Evolutionary conservation across 768 basidiomycete genomes (phyloP).

Genomic region (Suillus sp.): DNA sequence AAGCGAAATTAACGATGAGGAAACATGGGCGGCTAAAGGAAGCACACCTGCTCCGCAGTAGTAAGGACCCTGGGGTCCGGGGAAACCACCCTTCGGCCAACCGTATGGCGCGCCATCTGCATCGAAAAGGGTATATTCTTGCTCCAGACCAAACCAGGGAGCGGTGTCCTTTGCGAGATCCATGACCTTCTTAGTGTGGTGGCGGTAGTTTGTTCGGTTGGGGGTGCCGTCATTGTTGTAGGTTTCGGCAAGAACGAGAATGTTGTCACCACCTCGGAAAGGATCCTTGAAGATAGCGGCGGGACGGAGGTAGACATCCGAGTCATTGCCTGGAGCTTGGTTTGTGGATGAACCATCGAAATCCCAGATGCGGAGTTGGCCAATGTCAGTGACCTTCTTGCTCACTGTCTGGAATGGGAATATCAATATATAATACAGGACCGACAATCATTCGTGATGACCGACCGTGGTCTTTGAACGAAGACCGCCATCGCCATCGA

Average conservation of each 20-base stretch:
- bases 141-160: conserved; percentile 99
- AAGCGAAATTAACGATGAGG: conserved; percentile 16
- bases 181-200: conserved; percentile 94
- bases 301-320: conserved; percentile 97
- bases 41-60: conserved; percentile 96
- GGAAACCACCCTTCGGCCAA: conserved; percentile 99
- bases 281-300: conserved; percentile 98
- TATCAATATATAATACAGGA: neutral
- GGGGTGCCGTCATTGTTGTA: conserved; percentile 99
- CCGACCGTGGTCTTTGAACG: conserved; percentile 95
- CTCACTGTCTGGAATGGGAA: conserved; percentile 66
- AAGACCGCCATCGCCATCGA: conserved; percentile 92
- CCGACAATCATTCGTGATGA: conserved; percentile 15
- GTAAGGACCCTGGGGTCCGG: conserved; percentile 98
- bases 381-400: conserved; percentile 85
- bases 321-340: conserved; percentile 94
- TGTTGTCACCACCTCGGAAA: conserved; percentile 98
- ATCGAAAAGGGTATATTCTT: conserved; percentile 98
- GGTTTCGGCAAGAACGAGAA: conserved; percentile 93
- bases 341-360: conserved; percentile 98
- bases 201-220: conserved; percentile 94
- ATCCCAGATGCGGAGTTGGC: conserved; percentile 96
- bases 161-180: conserved; percentile 76
- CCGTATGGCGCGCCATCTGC: conserved; percentile 87
- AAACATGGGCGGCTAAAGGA: conserved; percentile 6